Base-by-base conservation (phyloP, 2,329 filamentous ascomycete genomes). In the Cladophialophora carrionii region DNA sequence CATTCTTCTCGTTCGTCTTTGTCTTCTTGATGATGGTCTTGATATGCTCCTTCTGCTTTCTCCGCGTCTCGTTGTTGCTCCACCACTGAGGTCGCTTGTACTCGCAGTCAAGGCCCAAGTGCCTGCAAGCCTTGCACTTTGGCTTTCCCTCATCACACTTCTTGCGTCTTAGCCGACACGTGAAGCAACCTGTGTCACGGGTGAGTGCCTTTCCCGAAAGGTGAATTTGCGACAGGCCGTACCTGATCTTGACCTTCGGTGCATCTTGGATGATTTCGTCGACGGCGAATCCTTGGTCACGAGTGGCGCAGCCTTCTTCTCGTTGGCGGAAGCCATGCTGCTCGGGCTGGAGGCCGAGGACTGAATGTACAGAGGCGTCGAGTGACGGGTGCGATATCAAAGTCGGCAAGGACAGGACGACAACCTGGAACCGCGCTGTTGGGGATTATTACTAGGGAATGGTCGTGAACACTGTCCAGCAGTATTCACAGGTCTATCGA, bases 11-110 rank as follows among this genome's bases (percentile, higher is more conserved):
- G 29, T 88, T 88, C 71, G 96, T 84, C 85, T 98, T 98, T 76
- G 95, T 98, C 76, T 89, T 87, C 87, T 96, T 97, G 83, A 99
- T 98, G 78, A 94, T 91, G 79, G 90, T 89, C 85, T 99, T 99
- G 84, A 99, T 96, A 72, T 89, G 82, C 76, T 98, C 95, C 81
- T 98, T 99, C 77, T 97, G 92, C 63, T 88, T 82, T 73, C 89
- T 87, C 72, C 95, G 85, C 74, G 90, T 87, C 69, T 96, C 92
- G 74, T 90, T 90, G 83, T 95, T 97, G 80, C 89, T 90, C 95
- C 95, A 99, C 95, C 95, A 99, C 80, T 91, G 87, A 43, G 95
- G 95, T 75, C 93, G 84, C 84, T 96, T 96, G 82, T 98, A 99
- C 82, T 98, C 92, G 82, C 95, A 99, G 74, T 85, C 84, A 63